phyloP scores from a whole-genome alignment of 306 rosid species.

The Cicer yamashitae region DNA sequence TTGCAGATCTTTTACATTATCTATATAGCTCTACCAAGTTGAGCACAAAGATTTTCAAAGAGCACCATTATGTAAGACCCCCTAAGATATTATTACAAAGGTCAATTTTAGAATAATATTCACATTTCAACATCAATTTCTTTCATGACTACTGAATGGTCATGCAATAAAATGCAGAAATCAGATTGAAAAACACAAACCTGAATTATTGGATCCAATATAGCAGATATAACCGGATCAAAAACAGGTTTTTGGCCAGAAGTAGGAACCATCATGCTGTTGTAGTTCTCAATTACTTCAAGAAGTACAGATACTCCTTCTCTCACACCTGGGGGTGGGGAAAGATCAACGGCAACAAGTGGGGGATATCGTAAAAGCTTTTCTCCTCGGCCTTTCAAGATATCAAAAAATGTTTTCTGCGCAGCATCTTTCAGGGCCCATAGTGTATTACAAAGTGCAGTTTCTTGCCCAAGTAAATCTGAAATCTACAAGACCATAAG shows the following conservation, averaged over 20 bases:
- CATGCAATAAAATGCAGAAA: slow-evolving; percentile 21
- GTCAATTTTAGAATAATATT: slow-evolving; percentile 31
- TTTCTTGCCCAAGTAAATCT: slow-evolving; percentile 91
- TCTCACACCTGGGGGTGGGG: slow-evolving; percentile 96
- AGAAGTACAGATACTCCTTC: slow-evolving; percentile 93
- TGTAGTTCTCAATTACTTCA: slow-evolving; percentile 83
- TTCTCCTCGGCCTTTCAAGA: slow-evolving; percentile 86
- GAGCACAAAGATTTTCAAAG: slow-evolving; percentile 27
- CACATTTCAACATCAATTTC: slow-evolving; percentile 28
- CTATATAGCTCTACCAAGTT: slow-evolving; percentile 6
- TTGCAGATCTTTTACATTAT: slow-evolving; percentile 20
- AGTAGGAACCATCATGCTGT: slow-evolving; percentile 88
- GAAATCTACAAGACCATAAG: slow-evolving; percentile 65
- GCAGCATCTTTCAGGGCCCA: slow-evolving; percentile 90
- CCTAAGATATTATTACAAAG: slow-evolving; percentile 16
- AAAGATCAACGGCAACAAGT: slow-evolving; percentile 90
- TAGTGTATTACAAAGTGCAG: slow-evolving; percentile 84
- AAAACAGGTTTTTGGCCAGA: slow-evolving; percentile 79
- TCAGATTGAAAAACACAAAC: slow-evolving; percentile 49
- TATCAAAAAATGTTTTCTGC: slow-evolving; percentile 92
- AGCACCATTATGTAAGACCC: slow-evolving; percentile 13
- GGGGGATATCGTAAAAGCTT: slow-evolving; percentile 95
- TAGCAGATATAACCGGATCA: slow-evolving; percentile 87
- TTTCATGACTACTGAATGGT: slow-evolving; percentile 29
- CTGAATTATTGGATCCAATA: slow-evolving; percentile 94